Evolutionary conservation across 345 rosid genomes (phyloP).

Genomic region (Moringa oleifera): DNA sequence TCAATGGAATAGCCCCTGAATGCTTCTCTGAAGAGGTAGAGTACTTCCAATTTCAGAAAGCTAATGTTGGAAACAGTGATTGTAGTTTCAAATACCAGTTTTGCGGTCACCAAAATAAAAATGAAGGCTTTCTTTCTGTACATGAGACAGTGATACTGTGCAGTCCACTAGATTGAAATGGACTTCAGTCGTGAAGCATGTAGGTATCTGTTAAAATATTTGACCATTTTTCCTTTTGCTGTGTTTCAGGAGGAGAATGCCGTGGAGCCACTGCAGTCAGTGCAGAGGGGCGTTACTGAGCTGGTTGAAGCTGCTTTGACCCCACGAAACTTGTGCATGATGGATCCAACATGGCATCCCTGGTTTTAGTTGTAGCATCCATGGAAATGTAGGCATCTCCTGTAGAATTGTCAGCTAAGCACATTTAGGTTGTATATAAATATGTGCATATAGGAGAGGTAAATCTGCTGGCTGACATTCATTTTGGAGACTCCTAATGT

Average conservation of each 20-base stretch:
- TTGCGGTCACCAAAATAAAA: no score
- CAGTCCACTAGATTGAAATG: no score
- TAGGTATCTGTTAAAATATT: background rate
- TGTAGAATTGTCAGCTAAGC: no score
- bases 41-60: background rate
- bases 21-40: slow-evolving; percentile 83
- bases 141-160: no score
- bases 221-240: background rate
- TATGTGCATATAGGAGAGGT: background rate
- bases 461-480: background rate
- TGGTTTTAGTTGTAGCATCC: slow-evolving; percentile 95
- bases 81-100: no score
- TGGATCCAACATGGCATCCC: slow-evolving; percentile 99
- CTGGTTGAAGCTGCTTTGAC: slow-evolving; percentile 89
- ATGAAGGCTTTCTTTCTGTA: no score
- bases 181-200: no score
- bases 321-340: slow-evolving; percentile 92
- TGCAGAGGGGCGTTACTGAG: slow-evolving; percentile 83
- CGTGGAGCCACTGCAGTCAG: slow-evolving; percentile 84
- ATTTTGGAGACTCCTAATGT: no score
- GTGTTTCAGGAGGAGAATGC: slow-evolving; percentile 65
- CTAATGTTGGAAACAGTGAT: no score
- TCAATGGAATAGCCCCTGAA: slow-evolving; percentile 77
- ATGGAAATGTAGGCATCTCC: background rate
- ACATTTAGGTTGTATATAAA: background rate